A percentile compares a stretch with the other conserved stretches of the same genome.
These are phyloP conservation scores for Strigomonas culicis DNA, from an alignment of 208 protist genomes.

Conservation along the genomic window DNA sequence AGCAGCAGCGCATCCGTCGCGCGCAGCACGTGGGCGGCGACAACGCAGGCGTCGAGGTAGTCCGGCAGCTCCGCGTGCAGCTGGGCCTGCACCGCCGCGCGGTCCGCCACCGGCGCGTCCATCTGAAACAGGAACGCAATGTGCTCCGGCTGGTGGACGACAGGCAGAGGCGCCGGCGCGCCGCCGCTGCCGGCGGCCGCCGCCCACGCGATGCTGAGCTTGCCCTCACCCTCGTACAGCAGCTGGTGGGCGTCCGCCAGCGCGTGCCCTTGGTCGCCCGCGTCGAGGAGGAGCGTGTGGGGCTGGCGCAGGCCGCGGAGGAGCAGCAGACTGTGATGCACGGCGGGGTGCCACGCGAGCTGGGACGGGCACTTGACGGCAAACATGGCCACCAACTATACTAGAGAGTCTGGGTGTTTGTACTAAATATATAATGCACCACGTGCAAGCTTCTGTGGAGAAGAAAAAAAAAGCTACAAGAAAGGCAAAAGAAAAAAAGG, in stretches of 20 bases:
- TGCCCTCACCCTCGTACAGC: neutral
- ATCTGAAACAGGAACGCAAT: constrained; percentile 36
- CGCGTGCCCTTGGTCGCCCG: neutral
- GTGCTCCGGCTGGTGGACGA: constrained; percentile 35
- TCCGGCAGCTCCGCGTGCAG: constrained; percentile 15
- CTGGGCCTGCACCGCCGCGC: neutral
- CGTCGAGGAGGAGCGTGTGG: constrained; percentile 57
- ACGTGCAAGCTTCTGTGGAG: neutral
- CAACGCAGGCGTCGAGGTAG: constrained; percentile 53
- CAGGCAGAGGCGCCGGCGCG: neutral
- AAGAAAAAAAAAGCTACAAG: neutral
- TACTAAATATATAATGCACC: neutral
- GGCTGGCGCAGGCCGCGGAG: constrained; percentile 55
- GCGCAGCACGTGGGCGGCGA: constrained; percentile 32
- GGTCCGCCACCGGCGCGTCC: neutral
- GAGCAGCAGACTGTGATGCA: constrained; percentile 74
- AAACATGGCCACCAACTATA: constrained; percentile 34
- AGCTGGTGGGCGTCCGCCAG: neutral
- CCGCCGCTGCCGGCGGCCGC: neutral
- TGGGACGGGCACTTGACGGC: constrained; percentile 39
- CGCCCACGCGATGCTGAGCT: neutral
- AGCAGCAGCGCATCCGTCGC: constrained; percentile 53
- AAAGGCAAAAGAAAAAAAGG: constrained; percentile 1
- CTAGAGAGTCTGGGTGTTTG: neutral
- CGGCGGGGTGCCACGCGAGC: constrained; percentile 62